Evolutionary conservation across 495 filamentous ascomycete genomes (phyloP).

Genomic region (Neurospora sp.): DNA sequence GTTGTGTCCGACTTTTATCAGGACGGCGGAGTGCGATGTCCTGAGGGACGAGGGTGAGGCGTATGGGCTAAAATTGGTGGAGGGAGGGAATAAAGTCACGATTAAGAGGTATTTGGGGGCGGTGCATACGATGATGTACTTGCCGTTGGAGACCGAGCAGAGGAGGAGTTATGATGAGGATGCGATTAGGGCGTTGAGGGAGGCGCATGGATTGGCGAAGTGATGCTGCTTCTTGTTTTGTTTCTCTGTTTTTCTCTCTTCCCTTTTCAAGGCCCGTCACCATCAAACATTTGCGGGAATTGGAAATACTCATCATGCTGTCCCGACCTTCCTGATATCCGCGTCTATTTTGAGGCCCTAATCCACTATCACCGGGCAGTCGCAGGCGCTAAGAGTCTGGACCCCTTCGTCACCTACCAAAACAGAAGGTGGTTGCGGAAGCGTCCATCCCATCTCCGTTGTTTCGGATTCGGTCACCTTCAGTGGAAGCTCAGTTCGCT

Average conservation of each 20-base stretch:
- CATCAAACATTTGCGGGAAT: background rate
- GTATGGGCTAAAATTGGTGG: constrained; percentile 36
- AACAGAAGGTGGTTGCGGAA: background rate
- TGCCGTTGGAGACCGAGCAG: constrained; percentile 17
- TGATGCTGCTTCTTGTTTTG: background rate
- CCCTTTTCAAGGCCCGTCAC: background rate
- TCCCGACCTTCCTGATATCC: background rate
- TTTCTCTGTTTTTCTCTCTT: background rate
- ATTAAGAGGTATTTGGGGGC: constrained; percentile 36
- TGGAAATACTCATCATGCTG: background rate
- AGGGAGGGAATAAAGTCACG: constrained; percentile 36
- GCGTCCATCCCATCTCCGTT: background rate
- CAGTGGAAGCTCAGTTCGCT: background rate
- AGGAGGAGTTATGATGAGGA: constrained; percentile 27
- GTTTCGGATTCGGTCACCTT: background rate
- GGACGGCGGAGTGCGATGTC: constrained; percentile 40
- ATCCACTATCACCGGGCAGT: background rate
- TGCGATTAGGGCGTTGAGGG: constrained; percentile 19
- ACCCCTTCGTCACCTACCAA: background rate
- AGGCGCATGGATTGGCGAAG: constrained; percentile 17
- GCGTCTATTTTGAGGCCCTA: background rate
- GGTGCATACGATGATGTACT: constrained; percentile 42
- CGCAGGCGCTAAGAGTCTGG: background rate
- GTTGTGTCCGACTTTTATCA: constrained; percentile 36
- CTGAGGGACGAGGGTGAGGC: constrained; percentile 44